Base-by-base conservation (phyloP, 1,284 basidiomycete species). In the Boletus smithii region DNA sequence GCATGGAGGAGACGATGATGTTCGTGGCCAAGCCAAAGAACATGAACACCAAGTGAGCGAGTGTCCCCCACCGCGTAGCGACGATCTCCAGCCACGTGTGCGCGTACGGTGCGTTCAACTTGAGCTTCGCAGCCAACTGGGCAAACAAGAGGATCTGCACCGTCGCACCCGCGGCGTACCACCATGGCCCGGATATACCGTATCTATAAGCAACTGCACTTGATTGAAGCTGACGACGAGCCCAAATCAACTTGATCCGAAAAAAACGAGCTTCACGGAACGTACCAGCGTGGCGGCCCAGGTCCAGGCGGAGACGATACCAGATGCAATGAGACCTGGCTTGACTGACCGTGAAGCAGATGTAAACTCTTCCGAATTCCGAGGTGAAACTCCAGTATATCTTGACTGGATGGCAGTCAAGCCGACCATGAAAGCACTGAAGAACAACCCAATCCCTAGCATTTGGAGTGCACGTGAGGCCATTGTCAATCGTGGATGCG, bases 311-410 rank as follows among this genome's bases (percentile, higher is more conserved):
- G 82, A 85, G 16, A 95, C 90, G 53, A 95, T 93, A 7, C 91
- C 92, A 9, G 89, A 81, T 0, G 92, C 93, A 49, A 95, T 93
- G 34, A 97, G 73, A 7, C 91, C 93, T 2, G 93, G 91, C 57
- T 93, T 93, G 41, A 93, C 79, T 50, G 83, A 87, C 27, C 85
- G 72, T 4, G 85, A 88, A 3, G 91, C 91, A 46, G 82, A 87
- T 54, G 82, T 88, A 67, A 93, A 94, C 64, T 95, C 91, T 60
- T 87, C 83, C 7, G 81, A 79, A 53, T 74, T 81, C 51, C 79
- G 79, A 16, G 85, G 85, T 4, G 83, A 86, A 65, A 83, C 85
- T 0, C 79, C 73, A 0, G 87, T 89, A 58, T 89, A 88, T 32
- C 86, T 78, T 27, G 80, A 67, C 66, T 89, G 86, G 35, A 88